Evolutionary conservation across 495 filamentous ascomycete species (phyloP).

Genomic region (Hypoxylon crocopeplum): DNA sequence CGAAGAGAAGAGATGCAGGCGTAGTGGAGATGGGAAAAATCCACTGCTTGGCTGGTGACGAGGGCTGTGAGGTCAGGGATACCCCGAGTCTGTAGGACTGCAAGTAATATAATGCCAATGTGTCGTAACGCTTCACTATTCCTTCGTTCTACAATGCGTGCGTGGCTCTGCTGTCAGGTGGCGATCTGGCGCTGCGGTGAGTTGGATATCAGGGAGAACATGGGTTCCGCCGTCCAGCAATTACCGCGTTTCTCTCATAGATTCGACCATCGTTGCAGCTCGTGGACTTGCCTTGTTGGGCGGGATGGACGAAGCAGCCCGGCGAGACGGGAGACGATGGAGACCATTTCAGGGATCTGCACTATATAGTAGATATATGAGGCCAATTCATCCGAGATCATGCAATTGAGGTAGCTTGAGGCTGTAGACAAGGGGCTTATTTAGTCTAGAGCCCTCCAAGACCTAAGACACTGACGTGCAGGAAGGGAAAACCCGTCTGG

Average conservation of each 20-base stretch:
- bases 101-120: constrained; percentile 38
- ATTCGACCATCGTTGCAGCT: background rate
- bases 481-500: constrained; percentile 13
- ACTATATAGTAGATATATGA: constrained; percentile 14
- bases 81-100: constrained; percentile 32
- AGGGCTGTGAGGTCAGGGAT: constrained; percentile 25
- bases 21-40: constrained; percentile 41
- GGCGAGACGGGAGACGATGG: constrained; percentile 3
- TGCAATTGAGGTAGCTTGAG: constrained; percentile 4
- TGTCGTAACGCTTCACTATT: constrained; percentile 21
- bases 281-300: constrained; percentile 24
- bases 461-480: constrained; percentile 13
- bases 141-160: constrained; percentile 4
- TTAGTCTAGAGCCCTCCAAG: background rate
- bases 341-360: constrained; percentile 13
- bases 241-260: constrained; percentile 2
- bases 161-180: constrained; percentile 29
- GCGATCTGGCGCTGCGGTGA: constrained; percentile 31
- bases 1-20: constrained; percentile 30
- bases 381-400: constrained; percentile 16
- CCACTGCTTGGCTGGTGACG: constrained; percentile 37
- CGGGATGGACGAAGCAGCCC: constrained; percentile 7
- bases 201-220: background rate
- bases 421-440: constrained; percentile 5
- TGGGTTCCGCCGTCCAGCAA: background rate